Conservation (phyloP, 2,329 filamentous ascomycete species). For the Blastomyces gilchristii region DNA sequence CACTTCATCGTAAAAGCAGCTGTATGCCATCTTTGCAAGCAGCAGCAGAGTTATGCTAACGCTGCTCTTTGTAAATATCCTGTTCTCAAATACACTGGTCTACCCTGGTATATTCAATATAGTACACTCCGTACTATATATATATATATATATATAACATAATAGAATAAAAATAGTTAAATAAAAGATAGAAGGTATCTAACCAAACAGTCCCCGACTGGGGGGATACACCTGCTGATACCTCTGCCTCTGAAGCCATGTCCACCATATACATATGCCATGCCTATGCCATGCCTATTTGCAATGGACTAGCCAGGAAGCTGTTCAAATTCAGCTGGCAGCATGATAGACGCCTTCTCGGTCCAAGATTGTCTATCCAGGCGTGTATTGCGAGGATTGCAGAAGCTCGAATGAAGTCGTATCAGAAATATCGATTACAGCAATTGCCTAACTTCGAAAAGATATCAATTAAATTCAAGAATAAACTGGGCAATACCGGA, state of each 20-base stretch:
- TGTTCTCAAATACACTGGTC: not conserved
- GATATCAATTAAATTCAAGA: not conserved
- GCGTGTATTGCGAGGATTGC: not conserved
- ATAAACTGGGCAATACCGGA: not conserved
- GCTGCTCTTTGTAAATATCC: not conserved
- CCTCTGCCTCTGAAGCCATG: not conserved
- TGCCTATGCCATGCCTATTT: not conserved
- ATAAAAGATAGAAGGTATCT: too few relatives aligned
- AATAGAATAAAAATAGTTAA: too few relatives aligned
- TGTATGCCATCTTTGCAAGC: not conserved
- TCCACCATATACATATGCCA: not conserved
- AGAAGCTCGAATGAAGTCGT: not conserved
- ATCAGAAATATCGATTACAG: not conserved
- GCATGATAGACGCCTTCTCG: not conserved
- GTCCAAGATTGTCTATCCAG: not conserved
- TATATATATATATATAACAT: too few relatives aligned
- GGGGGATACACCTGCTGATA: not conserved
- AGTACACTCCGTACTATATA: too few relatives aligned
- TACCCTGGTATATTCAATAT: too few relatives aligned
- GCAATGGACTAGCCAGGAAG: not conserved
- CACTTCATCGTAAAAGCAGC: not conserved
- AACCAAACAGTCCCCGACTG: too few relatives aligned
- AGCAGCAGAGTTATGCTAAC: not conserved
- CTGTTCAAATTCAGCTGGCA: not conserved
- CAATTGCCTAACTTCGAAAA: not conserved